phyloP scores from a whole-genome alignment of 805 yeast genomes.

The Kodamaea kakaduensis region DNA sequence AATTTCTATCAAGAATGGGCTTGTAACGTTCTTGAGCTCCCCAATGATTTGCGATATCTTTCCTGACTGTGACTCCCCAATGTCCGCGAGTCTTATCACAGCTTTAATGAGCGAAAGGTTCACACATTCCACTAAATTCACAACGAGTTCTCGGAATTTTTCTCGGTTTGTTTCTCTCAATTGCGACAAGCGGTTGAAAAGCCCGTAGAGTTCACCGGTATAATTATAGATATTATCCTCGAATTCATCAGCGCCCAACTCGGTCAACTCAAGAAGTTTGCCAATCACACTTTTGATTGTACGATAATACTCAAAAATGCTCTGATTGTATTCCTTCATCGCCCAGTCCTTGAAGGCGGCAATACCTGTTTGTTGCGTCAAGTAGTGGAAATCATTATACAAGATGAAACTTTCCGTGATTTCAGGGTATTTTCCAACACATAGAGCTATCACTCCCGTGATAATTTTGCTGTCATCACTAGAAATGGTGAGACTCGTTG shows the following conservation, averaged over 20 bases:
- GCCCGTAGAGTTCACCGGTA: conserved; percentile 17
- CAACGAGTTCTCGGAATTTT: conserved; percentile 25
- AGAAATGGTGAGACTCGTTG: no score
- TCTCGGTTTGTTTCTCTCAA: conserved; percentile 24
- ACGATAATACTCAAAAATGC: conserved; percentile 5
- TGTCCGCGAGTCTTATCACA: conserved; percentile 25
- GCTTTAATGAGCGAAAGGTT: conserved; percentile 26
- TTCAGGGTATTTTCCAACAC: conserved; percentile 31
- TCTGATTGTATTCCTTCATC: conserved; percentile 5
- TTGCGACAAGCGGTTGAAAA: conserved; percentile 20
- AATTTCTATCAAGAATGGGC: conserved; percentile 16
- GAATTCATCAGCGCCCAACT: conserved; percentile 10
- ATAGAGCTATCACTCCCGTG: conserved; percentile 27
- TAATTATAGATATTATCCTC: conserved; percentile 19
- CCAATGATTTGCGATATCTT: conserved; percentile 27
- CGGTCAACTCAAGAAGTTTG: conserved; percentile 4
- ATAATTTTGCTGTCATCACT: conserved; percentile 20
- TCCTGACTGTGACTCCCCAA: conserved; percentile 33
- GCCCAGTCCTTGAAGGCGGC: conserved; percentile 5
- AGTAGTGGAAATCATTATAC: conserved; percentile 31
- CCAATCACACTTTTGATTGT: conserved; percentile 4
- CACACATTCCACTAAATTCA: conserved; percentile 25
- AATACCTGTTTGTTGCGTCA: conserved; percentile 14
- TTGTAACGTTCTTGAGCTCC: conserved; percentile 19
- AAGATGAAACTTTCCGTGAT: conserved; percentile 30